Percentiles rank a stretch among this genome's conserved stretches.
These are phyloP conservation scores for Sarocladium brachiariae DNA, from an alignment of 2,329 filamentous ascomycete species.

Conservation along the genomic window DNA sequence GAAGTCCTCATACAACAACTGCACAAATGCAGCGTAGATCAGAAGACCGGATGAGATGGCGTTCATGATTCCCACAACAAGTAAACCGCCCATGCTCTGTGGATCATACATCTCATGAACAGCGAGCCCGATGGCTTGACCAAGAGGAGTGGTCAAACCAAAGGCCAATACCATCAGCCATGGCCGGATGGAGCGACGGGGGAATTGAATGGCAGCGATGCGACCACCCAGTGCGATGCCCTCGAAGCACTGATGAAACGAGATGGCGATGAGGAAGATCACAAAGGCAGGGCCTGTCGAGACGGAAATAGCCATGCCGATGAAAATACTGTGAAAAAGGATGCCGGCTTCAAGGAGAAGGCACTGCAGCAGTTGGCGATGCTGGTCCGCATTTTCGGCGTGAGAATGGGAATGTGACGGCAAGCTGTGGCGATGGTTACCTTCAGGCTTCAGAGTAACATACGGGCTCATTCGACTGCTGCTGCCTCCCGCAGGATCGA, in stretches of 20 bases:
- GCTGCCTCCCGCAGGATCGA: conserved; percentile 35
- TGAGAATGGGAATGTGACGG: conserved; percentile 6
- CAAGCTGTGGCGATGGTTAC: not conserved
- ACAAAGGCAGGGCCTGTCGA: conserved; percentile 73
- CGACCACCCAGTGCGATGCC: conserved; percentile 78
- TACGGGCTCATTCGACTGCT: conserved; percentile 22
- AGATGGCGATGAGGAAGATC: conserved; percentile 73
- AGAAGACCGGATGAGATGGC: conserved; percentile 75
- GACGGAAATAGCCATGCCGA: conserved; percentile 80
- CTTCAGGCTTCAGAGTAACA: conserved; percentile 23
- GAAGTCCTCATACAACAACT: conserved; percentile 81
- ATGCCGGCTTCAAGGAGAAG: conserved; percentile 77
- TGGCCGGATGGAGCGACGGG: conserved; percentile 64
- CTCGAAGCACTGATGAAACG: conserved; percentile 84
- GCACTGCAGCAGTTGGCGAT: conserved; percentile 67
- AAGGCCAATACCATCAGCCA: conserved; percentile 79
- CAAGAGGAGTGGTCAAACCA: conserved; percentile 70
- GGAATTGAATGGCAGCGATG: conserved; percentile 77
- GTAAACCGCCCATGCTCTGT: conserved; percentile 63
- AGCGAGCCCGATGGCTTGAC: conserved; percentile 73
- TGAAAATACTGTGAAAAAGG: conserved; percentile 78
- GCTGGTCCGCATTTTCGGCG: conserved; percentile 35
- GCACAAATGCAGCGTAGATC: conserved; percentile 76
- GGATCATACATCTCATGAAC: conserved; percentile 78
- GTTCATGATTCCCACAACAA: conserved; percentile 85